phyloP scores from a whole-genome alignment of 768 basidiomycete species.

The Coprinopsis marcescibilis region DNA sequence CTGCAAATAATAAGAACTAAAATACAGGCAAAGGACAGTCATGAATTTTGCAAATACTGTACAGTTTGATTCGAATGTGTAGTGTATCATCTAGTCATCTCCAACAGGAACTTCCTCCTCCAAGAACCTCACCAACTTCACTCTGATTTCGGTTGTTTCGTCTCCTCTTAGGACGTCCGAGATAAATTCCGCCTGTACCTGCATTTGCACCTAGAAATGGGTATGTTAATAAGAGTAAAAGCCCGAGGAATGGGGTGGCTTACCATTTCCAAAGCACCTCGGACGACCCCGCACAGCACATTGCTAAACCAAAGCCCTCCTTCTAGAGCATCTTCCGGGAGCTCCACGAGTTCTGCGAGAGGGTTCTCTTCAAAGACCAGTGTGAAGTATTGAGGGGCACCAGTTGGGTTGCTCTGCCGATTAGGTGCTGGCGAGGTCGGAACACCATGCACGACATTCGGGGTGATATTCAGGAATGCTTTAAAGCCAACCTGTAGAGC shows the following conservation, averaged over 20 bases:
- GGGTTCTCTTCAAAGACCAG: conserved; percentile 95
- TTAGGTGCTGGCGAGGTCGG: conserved; percentile 41
- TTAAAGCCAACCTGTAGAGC: conserved; percentile 89
- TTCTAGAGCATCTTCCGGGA: conserved; percentile 89
- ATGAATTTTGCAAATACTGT: not conserved
- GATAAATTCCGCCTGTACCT: conserved; percentile 83
- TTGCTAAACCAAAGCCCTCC: conserved; percentile 97
- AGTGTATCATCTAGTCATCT: conserved; percentile 57
- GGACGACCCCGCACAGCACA: conserved; percentile 87
- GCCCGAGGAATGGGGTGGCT: conserved; percentile 17
- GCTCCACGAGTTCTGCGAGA: conserved; percentile 91
- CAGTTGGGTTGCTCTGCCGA: conserved; percentile 38
- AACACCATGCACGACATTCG: conserved; percentile 66
- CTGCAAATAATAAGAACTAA: not conserved
- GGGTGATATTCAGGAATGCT: conserved; percentile 90
- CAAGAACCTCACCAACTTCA: conserved; percentile 83
- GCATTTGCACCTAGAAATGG: conserved; percentile 82
- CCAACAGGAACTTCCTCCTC: conserved; percentile 95
- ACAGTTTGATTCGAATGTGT: not conserved
- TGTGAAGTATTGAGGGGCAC: conserved; percentile 52
- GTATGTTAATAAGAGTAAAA: conserved; percentile 11
- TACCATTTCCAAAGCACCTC: conserved; percentile 97
- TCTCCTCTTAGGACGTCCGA: conserved; percentile 91
- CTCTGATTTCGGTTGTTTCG: conserved; percentile 89
- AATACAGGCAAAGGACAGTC: not conserved